Percentiles rank a stretch among this genome's conserved stretches.
Conservation (phyloP, 345 rosid genomes). For the Raphanus sativus region DNA sequence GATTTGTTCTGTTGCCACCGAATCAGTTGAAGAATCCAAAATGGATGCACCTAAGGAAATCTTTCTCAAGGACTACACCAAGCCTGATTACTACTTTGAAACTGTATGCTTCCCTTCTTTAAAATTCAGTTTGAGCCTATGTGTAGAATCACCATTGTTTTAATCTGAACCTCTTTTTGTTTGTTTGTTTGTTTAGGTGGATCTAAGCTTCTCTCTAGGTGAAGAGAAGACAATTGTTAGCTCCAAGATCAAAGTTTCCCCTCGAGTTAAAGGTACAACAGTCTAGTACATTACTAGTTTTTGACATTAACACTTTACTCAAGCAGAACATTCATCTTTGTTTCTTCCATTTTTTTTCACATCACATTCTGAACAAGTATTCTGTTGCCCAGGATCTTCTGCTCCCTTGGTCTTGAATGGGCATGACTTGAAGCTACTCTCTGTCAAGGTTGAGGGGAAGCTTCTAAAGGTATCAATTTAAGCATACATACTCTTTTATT, state of each 20-base stretch:
- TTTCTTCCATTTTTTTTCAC: too few relatives aligned
- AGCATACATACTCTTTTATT: background rate
- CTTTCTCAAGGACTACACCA: conserved; percentile 87
- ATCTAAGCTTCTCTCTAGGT: conserved; percentile 73
- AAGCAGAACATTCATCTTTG: background rate
- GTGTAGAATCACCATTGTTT: conserved; percentile 1
- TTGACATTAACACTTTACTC: background rate
- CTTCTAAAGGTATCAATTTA: conserved; percentile 63
- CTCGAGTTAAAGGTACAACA: conserved; percentile 78
- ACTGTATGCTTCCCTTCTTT: conserved; percentile 45
- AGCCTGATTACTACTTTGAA: conserved; percentile 91
- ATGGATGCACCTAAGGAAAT: conserved; percentile 91
- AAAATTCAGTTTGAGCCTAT: background rate
- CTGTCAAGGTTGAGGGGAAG: conserved; percentile 62
- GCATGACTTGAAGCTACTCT: conserved; percentile 67
- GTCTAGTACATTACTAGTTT: background rate
- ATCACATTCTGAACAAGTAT: too few relatives aligned
- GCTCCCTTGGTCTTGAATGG: conserved; percentile 87
- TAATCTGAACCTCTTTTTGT: conserved; percentile 3
- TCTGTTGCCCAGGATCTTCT: conserved; percentile 57
- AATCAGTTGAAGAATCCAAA: conserved; percentile 59
- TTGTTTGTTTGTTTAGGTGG: conserved; percentile 75
- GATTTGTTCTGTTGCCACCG: conserved; percentile 78
- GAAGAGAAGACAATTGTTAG: conserved; percentile 94
- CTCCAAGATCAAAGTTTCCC: conserved; percentile 69